These are phyloP conservation scores for Phytophthora fragariae DNA, from an alignment of 352 stramenopile species.

Conservation along the genomic window DNA sequence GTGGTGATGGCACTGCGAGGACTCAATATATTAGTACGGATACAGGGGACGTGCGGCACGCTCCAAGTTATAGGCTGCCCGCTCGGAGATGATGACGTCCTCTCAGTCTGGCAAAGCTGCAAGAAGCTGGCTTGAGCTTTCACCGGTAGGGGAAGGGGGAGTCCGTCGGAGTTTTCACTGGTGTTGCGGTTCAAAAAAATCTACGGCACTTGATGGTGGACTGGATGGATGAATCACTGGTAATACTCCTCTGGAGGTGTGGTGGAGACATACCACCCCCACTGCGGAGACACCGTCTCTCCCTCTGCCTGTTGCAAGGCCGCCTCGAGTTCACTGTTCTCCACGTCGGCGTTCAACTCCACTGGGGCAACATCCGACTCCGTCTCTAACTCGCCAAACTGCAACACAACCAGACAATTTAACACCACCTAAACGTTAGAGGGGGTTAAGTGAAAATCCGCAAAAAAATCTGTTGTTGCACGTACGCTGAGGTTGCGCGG, in stretches of 20 bases:
- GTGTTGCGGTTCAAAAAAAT: slow-evolving; percentile 33
- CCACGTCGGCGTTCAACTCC: slow-evolving; percentile 22
- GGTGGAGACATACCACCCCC: slow-evolving; percentile 87
- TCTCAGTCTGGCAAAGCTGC: slow-evolving; percentile 25
- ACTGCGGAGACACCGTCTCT: slow-evolving; percentile 67
- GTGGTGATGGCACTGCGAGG: slow-evolving; percentile 19
- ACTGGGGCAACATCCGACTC: slow-evolving; percentile 26
- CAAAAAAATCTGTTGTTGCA: neutral
- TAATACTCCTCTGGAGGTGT: slow-evolving; percentile 83
- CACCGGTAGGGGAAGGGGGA: slow-evolving; percentile 12
- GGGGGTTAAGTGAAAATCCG: neutral
- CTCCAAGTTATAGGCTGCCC: slow-evolving; percentile 4
- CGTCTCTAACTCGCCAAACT: slow-evolving; percentile 46
- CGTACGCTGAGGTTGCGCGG: slow-evolving; percentile 45
- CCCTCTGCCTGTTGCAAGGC: slow-evolving; percentile 48
- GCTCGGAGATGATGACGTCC: slow-evolving; percentile 7
- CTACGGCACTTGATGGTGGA: slow-evolving; percentile 30
- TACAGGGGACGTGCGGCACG: slow-evolving; percentile 16
- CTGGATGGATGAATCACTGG: slow-evolving; percentile 18
- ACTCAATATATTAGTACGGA: slow-evolving; percentile 44
- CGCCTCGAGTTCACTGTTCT: slow-evolving; percentile 23
- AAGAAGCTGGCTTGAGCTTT: slow-evolving; percentile 17
- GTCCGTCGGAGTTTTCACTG: slow-evolving; percentile 29
- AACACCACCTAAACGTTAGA: slow-evolving; percentile 6
- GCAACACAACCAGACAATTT: slow-evolving; percentile 16